These are phyloP conservation scores for Xylariaceae sp. DNA, from an alignment of 2,329 filamentous ascomycete species.

Conservation along the genomic window DNA sequence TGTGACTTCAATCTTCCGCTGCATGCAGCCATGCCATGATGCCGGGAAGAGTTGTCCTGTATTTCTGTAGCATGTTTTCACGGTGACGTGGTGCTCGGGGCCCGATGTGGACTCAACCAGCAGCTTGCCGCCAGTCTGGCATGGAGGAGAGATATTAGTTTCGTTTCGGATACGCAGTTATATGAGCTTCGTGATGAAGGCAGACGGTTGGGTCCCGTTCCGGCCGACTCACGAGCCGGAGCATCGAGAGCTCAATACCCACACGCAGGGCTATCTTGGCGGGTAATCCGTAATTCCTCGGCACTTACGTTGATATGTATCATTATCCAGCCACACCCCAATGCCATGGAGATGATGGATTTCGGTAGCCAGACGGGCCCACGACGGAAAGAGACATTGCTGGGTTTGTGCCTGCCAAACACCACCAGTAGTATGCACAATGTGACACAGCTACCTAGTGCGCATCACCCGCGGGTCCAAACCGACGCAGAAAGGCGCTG, in stretches of 20 bases:
- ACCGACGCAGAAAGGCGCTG: background rate
- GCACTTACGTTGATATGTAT: background rate
- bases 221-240: constrained; percentile 3
- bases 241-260: background rate
- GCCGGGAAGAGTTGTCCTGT: background rate
- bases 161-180: background rate
- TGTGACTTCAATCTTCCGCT: constrained; percentile 10
- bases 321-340: background rate
- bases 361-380: background rate
- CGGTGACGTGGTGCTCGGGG: background rate
- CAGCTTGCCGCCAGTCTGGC: background rate
- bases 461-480: background rate
- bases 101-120: background rate
- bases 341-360: background rate
- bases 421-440: background rate
- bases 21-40: constrained; percentile 1
- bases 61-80: background rate
- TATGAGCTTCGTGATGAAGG: background rate
- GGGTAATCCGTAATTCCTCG: background rate
- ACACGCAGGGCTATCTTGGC: background rate
- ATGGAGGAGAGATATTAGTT: background rate
- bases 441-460: constrained; percentile 2
- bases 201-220: background rate
- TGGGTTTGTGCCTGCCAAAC: background rate
- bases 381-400: constrained; percentile 3